Percentiles rank a stretch among this genome's conserved stretches.
These are phyloP conservation scores for Globisporangium sylvaticum DNA, from an alignment of 352 stramenopile species.

Conservation along the genomic window DNA sequence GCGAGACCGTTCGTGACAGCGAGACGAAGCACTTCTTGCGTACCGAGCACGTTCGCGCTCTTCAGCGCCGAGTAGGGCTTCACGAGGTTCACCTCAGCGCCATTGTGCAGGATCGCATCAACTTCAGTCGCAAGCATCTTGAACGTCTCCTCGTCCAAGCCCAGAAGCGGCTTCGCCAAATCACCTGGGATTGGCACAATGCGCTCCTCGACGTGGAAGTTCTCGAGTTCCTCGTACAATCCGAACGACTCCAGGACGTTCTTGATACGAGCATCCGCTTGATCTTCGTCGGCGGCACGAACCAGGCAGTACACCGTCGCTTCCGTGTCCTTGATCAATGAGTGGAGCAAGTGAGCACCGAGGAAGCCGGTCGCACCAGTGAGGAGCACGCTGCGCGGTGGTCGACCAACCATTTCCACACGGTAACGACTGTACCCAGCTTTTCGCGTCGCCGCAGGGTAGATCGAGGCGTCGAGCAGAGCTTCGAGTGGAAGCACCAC, in stretches of 20 bases:
- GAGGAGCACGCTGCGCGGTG: conserved; percentile 80
- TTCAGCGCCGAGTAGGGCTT: conserved; percentile 88
- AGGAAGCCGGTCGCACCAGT: conserved; percentile 91
- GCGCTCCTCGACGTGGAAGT: conserved; percentile 67
- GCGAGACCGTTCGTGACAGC: conserved; percentile 72
- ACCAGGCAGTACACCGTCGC: conserved; percentile 83
- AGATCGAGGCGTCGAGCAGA: conserved; percentile 63
- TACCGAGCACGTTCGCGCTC: conserved; percentile 88
- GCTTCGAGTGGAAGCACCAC: conserved; percentile 66
- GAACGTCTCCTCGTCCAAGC: conserved; percentile 76
- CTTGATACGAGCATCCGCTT: conserved; percentile 51
- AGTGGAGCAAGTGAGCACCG: conserved; percentile 77
- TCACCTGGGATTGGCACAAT: conserved; percentile 70
- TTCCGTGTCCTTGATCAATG: conserved; percentile 73
- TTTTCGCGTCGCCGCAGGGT: conserved; percentile 66
- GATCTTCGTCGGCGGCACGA: conserved; percentile 45
- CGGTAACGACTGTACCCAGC: conserved; percentile 75
- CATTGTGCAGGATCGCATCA: conserved; percentile 90
- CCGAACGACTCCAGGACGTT: conserved; percentile 52
- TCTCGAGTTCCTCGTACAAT: conserved; percentile 41
- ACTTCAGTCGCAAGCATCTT: conserved; percentile 85
- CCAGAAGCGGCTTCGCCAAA: conserved; percentile 77
- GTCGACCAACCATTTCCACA: conserved; percentile 67
- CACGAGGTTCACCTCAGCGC: conserved; percentile 90
- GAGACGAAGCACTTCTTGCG: conserved; percentile 86